A percentile compares a stretch with the other conserved stretches of the same genome.
These are phyloP conservation scores for Plasmodium adleri DNA, from an alignment of 169 alveolate genomes.

Conservation along the genomic window DNA sequence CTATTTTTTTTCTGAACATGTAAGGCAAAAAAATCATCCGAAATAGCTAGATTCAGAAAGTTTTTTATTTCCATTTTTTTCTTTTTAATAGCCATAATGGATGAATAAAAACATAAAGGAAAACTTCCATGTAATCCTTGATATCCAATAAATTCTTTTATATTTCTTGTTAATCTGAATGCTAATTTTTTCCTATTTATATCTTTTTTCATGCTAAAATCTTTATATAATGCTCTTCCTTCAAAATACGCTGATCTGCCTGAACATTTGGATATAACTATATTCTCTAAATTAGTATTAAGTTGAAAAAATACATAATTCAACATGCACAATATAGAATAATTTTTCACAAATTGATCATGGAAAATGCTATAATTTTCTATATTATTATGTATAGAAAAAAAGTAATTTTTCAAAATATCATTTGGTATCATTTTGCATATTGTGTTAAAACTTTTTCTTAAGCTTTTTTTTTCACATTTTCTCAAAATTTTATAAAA, in stretches of 20 bases:
- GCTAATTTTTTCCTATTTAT: conserved; percentile 20
- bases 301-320: conserved; percentile 55
- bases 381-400: conserved; percentile 29
- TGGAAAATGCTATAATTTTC: conserved; percentile 37
- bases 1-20: conserved; percentile 29
- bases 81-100: conserved; percentile 71
- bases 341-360: conserved; percentile 35
- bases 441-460: conserved; percentile 40
- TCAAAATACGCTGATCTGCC: conserved; percentile 56
- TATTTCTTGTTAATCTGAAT: conserved; percentile 61
- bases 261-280: conserved; percentile 42
- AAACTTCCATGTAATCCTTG: conserved; percentile 62
- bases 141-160: conserved; percentile 61
- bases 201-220: conserved; percentile 5
- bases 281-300: conserved; percentile 33
- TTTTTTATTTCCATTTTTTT: conserved; percentile 12
- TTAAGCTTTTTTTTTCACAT: conserved; percentile 28
- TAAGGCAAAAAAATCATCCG: conserved; percentile 35
- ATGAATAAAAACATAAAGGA: conserved; percentile 49
- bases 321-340: conserved; percentile 64
- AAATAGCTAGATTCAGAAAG: conserved; percentile 55
- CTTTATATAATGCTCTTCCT: conserved; percentile 41
- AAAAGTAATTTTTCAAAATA: conserved; percentile 64
- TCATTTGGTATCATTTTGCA: conserved; percentile 54
- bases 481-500: conserved; percentile 22